Conservation (phyloP, 306 rosid species). For the Styphnolobium japonicum region DNA sequence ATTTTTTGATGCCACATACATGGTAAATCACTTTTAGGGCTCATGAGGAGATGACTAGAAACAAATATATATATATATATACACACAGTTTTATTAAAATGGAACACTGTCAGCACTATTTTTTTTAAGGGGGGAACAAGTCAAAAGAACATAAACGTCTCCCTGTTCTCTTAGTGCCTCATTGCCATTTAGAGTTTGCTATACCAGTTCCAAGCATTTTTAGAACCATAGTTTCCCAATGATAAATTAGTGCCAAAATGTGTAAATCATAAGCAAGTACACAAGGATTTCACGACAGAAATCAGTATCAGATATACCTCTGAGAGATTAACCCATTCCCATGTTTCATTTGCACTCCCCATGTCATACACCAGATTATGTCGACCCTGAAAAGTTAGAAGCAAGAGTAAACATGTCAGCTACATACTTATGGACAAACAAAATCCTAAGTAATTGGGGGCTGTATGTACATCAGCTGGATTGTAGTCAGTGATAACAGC, state of each 20-base stretch:
- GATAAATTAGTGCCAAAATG: background rate
- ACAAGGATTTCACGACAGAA: background rate
- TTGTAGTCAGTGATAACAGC: constrained; percentile 76
- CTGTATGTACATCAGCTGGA: constrained; percentile 56
- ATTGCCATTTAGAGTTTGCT: background rate
- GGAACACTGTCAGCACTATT: background rate
- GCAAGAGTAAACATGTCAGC: constrained; percentile 13
- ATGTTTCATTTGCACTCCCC: constrained; percentile 65
- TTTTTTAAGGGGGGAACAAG: background rate
- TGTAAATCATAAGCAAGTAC: background rate
- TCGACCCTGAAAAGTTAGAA: constrained; percentile 61
- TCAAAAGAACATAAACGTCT: background rate
- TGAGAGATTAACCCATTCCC: constrained; percentile 90
- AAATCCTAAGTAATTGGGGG: constrained; percentile 8
- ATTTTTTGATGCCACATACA: background rate
- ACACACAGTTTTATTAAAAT: background rate
- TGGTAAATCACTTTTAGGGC: background rate
- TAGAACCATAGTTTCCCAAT: background rate
- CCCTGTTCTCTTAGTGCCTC: background rate
- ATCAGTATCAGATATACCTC: constrained; percentile 58
- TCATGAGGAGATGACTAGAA: background rate
- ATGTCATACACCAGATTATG: constrained; percentile 84
- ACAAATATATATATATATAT: too few relatives aligned
- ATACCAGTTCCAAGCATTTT: background rate
- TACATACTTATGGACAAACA: constrained; percentile 12